Conservation (phyloP, 1,139 yeast species). For the Nakaseomyces glabratus region DNA sequence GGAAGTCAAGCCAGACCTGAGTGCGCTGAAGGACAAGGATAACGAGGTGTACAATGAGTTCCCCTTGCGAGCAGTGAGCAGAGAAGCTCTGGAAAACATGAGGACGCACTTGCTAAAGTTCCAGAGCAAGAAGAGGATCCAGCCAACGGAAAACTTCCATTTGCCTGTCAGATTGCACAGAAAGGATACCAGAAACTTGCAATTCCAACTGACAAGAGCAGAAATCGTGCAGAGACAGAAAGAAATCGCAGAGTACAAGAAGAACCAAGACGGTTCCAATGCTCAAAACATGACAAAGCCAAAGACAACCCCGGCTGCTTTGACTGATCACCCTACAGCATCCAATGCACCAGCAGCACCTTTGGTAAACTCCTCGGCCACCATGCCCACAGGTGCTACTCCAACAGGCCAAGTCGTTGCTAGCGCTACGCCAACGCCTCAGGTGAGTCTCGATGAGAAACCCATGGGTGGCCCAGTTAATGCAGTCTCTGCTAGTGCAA, state of each 20-base stretch:
- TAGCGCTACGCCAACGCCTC: too few relatives aligned
- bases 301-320: neutral
- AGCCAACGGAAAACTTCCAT: slow-evolving; percentile 61
- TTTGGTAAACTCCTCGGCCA: neutral
- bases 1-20: slow-evolving; percentile 17
- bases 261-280: slow-evolving; percentile 22
- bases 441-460: too few relatives aligned
- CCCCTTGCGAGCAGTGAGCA: slow-evolving; percentile 58
- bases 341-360: neutral
- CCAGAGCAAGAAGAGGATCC: slow-evolving; percentile 62
- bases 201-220: slow-evolving; percentile 66
- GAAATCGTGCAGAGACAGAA: slow-evolving; percentile 45
- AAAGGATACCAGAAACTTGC: slow-evolving; percentile 85
- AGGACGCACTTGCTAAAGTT: slow-evolving; percentile 78
- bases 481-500: slow-evolving; percentile 7
- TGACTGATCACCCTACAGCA: slow-evolving; percentile 1
- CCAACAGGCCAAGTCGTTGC: too few relatives aligned
- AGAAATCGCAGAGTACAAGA: slow-evolving; percentile 33
- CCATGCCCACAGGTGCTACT: neutral
- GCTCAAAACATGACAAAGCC: slow-evolving; percentile 5
- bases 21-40: slow-evolving; percentile 6
- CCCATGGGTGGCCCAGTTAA: slow-evolving; percentile 1
- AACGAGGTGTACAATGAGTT: slow-evolving; percentile 32
- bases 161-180: slow-evolving; percentile 82
- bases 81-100: slow-evolving; percentile 62